A percentile compares a stretch with the other conserved stretches of the same genome.
phyloP scores from a whole-genome alignment of 2,329 filamentous ascomycete genomes.

The Beauveria scarabaeidicola region DNA sequence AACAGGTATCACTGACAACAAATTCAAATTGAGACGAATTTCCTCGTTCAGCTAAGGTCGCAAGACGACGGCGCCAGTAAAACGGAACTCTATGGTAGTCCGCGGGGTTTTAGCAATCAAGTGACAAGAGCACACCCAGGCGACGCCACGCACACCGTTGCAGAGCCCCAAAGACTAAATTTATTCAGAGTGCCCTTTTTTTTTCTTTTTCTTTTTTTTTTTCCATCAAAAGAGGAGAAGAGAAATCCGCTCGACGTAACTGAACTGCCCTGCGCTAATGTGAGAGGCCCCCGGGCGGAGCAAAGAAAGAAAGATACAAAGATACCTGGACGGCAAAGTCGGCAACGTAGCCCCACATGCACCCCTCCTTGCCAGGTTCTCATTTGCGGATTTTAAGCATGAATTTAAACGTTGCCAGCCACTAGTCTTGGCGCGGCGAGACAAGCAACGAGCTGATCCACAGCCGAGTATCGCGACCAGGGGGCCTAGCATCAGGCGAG shows the following conservation, averaged over 20 bases:
- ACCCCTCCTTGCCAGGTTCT: neutral
- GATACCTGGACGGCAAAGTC: constrained; percentile 11
- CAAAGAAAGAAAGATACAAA: neutral
- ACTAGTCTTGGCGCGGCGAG: constrained; percentile 31
- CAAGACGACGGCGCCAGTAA: no score
- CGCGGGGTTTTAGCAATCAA: neutral
- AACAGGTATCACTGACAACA: no score
- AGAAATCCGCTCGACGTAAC: no score
- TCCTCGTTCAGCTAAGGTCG: no score
- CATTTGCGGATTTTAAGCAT: constrained; percentile 35
- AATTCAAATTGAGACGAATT: no score
- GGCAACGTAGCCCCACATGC: constrained; percentile 4
- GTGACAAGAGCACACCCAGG: neutral
- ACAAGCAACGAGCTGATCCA: neutral
- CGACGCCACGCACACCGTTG: neutral
- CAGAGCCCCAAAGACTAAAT: neutral
- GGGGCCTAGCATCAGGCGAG: neutral
- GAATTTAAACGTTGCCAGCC: constrained; percentile 43
- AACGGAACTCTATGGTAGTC: neutral
- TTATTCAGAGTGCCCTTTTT: no score
- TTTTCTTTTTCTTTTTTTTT: no score
- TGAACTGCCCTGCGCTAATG: no score
- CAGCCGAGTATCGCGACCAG: neutral
- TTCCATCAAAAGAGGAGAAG: no score
- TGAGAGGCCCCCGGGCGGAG: neutral